Evolutionary conservation across 2,329 filamentous ascomycete genomes (phyloP).

Genomic region (Neophaeococcomyces aloes): DNA sequence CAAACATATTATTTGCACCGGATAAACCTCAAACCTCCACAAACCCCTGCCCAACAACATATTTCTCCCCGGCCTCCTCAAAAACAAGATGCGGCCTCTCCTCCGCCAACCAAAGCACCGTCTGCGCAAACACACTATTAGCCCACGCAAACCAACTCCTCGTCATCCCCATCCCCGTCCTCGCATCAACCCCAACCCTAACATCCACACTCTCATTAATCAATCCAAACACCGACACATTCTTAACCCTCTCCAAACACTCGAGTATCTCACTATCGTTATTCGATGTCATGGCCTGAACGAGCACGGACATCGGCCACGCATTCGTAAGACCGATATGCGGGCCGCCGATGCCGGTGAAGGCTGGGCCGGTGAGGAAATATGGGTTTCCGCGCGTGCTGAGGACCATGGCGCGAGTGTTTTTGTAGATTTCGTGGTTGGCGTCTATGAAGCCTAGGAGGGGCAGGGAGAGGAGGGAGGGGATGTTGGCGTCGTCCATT

Average conservation of each 20-base stretch:
- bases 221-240: constrained; percentile 64
- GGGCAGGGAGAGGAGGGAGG: constrained; percentile 51
- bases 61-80: constrained; percentile 46
- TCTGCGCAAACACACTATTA: constrained; percentile 90
- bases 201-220: constrained; percentile 91
- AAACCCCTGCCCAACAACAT: constrained; percentile 18
- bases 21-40: neutral
- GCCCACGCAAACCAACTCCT: constrained; percentile 97
- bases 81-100: constrained; percentile 84
- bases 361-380: constrained; percentile 64
- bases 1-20: no score
- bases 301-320: constrained; percentile 91
- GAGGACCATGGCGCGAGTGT: constrained; percentile 76
- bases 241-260: constrained; percentile 63
- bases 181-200: constrained; percentile 36
- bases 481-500: constrained; percentile 58
- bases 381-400: constrained; percentile 74
- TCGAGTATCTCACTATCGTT: constrained; percentile 65
- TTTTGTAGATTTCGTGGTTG: constrained; percentile 65
- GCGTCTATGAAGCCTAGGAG: constrained; percentile 47
- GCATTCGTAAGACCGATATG: constrained; percentile 75
- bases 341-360: constrained; percentile 78
- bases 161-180: constrained; percentile 54
- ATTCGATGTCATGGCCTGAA: constrained; percentile 81
- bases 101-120: constrained; percentile 77